phyloP scores from a whole-genome alignment of 2,329 filamentous ascomycete species.

The Trichoderma sp. region DNA sequence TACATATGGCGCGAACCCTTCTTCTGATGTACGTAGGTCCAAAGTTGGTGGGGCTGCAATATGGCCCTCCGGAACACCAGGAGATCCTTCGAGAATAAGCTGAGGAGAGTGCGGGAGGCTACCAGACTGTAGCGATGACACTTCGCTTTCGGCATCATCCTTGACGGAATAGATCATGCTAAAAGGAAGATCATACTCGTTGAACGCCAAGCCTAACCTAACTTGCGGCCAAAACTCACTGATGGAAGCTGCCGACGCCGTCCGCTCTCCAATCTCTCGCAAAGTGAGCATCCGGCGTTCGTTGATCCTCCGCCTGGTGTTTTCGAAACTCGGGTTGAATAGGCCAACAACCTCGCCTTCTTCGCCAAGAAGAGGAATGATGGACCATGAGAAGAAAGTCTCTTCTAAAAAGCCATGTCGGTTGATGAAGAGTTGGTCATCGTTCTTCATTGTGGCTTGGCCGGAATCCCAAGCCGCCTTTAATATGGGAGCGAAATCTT shows the following conservation, averaged over 20 bases:
- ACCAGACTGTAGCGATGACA: conserved; percentile 69
- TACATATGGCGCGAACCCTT: conserved; percentile 76
- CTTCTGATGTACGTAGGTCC: conserved; percentile 68
- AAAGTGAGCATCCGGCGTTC: conserved; percentile 79
- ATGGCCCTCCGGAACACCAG: conserved; percentile 69
- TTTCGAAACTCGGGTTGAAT: conserved; percentile 81
- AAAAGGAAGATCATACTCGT: conserved; percentile 75
- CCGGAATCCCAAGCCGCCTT: conserved; percentile 67
- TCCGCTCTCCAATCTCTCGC: conserved; percentile 75
- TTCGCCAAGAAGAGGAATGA: conserved; percentile 73
- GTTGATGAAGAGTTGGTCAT: conserved; percentile 73
- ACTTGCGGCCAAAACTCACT: conserved; percentile 74
- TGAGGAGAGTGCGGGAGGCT: conserved; percentile 62
- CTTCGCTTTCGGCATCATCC: conserved; percentile 71
- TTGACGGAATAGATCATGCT: conserved; percentile 74
- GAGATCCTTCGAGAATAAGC: conserved; percentile 68
- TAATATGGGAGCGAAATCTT: conserved; percentile 68
- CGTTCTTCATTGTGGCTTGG: conserved; percentile 81
- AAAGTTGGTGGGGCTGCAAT: conserved; percentile 59
- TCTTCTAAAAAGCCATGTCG: conserved; percentile 74
- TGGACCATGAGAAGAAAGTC: conserved; percentile 80
- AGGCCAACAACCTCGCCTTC: conserved; percentile 74
- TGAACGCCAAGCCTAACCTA: conserved; percentile 67
- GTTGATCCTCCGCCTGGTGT: conserved; percentile 74
- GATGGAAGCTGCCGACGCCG: conserved; percentile 70